Evolutionary conservation across 2,329 filamentous ascomycete species (phyloP), one percentile per base, ranked within the genome.

Genomic region (Exserohilum turcica): DNA sequence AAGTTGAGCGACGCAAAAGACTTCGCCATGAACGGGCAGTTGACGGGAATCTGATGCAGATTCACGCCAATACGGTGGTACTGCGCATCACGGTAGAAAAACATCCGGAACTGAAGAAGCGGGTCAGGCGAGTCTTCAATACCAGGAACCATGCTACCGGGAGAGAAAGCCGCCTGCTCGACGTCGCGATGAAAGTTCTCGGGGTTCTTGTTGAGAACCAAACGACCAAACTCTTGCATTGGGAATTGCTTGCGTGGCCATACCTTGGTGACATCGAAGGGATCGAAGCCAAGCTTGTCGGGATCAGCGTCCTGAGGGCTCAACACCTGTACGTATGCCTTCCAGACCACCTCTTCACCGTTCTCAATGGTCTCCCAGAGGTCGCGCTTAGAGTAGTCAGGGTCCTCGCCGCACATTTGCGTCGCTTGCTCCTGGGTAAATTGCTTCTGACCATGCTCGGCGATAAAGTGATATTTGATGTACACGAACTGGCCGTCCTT

Each of bases 251-350:
- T 70, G 31, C 77, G 70, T 1, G 79, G 79, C 80, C 80, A 83
- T 47, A 82, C 74, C 63, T 83, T 82, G 31, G 81, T 82, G 4
- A 82, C 74, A 56, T 83, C 80, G 54, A 83, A 82, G 6, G 78
- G 76, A 46, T 83, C 79, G 54, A 82, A 83, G 3, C 78, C 77
- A n/a, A 83, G 73, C 42, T 76, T 76, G n/a, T 75, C 68, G 2
- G 79, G 72, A 52, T 79, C 76, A 0, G 78, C 78, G 37, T 81
- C 73, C 16, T 78, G 71, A 2, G 77, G 74, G 35, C 75, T 65
- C 77, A 80, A 81, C 42, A 79, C 69, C 48, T 80, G 78, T 3
- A 80, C 73, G 39, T 75, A 70, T 4, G 75, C 75, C 3, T 76
- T 79, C 77, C 77, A 80, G 15, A 74, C 73, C 12, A 76, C 64